Evolutionary conservation across 177 flowering plant genomes (phyloP), one percentile per base, ranked within the genome.

Genomic region (Telopea speciosissima): DNA sequence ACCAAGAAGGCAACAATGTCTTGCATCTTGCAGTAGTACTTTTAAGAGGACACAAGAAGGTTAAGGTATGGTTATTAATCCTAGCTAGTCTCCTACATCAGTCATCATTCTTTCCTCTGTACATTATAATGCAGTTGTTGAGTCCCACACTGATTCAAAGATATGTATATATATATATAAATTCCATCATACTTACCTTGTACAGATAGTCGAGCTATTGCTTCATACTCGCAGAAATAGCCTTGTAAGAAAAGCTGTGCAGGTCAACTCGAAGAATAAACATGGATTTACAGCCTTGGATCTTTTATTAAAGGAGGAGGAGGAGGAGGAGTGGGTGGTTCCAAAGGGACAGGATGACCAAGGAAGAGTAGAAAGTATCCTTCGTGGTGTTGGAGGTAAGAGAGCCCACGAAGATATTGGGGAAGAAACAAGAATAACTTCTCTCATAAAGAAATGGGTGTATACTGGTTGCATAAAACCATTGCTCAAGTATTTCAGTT

Each of bases 21-120:
- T 72, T 81, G 72, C 82, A 81, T 24, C 28, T 81, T 25, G 84
- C 85, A 24, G 68, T 28, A 24, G 68, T 28, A 28, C 31, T 36
- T 33, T 36, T 36, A 36, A 36, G 8, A 36, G 40, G 40, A 36
- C 40, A 36, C 6, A 36, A 36, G 8, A 5, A 36, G 40, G 40
- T 36, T 5, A 36, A 36, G 9, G 8, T 36, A 28, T 4, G 4
- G 31, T 36, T 5, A 36, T 5, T 8, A 5, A 36, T 36, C 6
- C 8, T n/a, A n/a, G n/a, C 8, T 36, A 36, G 9, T 36, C 7
- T 36, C 40, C 8, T 5, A 36, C 40, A 36, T 5, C 40, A 36
- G 3, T 36, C 40, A 8, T 36, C 40, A 8, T 5, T 36, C 40
- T 5, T 8, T 36, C 8, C 0, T 36, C 8, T 36, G 40, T n/a